These are phyloP conservation scores for Dryas integrifolia DNA, from an alignment of 331 rosid genomes.

Conservation along the genomic window DNA sequence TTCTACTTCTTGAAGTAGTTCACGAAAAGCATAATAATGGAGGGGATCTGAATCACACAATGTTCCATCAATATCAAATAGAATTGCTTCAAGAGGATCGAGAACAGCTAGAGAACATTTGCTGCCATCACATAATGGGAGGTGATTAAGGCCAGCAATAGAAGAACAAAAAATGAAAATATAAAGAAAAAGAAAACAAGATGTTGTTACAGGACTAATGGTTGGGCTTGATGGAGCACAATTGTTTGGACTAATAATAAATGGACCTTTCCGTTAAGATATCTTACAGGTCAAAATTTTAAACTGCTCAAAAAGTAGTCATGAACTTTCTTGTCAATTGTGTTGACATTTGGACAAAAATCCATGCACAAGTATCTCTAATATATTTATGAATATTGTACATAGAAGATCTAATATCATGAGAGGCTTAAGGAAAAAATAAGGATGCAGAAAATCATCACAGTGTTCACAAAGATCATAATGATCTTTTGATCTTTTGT, in stretches of 20 bases:
- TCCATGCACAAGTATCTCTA: background rate
- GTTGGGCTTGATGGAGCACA: background rate
- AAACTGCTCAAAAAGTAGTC: background rate
- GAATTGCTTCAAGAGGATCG: constrained; percentile 43
- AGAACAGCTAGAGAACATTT: constrained; percentile 25
- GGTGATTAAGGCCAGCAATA: background rate
- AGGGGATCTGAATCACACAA: constrained; percentile 50
- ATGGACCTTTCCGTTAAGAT: background rate
- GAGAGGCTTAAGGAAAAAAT: background rate
- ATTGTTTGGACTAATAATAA: background rate
- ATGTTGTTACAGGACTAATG: background rate
- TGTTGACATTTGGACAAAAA: background rate
- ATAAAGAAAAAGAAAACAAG: background rate
- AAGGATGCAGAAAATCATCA: background rate
- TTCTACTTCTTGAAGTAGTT: constrained; percentile 45
- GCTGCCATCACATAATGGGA: constrained; percentile 17
- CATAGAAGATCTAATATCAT: background rate
- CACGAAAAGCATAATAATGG: constrained; percentile 38
- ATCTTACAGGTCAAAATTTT: background rate
- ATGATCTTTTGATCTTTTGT: background rate
- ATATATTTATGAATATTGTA: background rate
- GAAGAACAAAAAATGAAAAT: background rate
- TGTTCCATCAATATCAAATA: constrained; percentile 52
- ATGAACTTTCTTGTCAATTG: background rate
- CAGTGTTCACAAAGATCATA: background rate